phyloP scores from a whole-genome alignment of 495 filamentous ascomycete species.

The Pyronema domesticum region DNA sequence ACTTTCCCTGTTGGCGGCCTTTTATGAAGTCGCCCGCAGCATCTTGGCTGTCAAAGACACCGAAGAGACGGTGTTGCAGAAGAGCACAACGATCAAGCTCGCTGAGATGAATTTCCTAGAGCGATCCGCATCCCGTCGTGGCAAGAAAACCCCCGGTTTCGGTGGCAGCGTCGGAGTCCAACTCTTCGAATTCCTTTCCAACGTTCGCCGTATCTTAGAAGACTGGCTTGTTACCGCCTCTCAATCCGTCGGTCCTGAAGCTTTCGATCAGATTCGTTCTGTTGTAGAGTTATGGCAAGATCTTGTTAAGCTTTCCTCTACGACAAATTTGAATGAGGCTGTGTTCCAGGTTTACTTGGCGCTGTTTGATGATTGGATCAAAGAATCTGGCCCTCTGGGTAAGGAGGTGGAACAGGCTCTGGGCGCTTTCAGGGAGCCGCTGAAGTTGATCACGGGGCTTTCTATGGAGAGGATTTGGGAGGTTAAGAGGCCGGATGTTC shows the following conservation, averaged over 20 bases:
- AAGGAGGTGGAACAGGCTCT: slow-evolving; percentile 28
- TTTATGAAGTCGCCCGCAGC: slow-evolving; percentile 10
- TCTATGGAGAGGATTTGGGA: slow-evolving; percentile 78
- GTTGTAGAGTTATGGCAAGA: slow-evolving; percentile 22
- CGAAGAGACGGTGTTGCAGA: slow-evolving; percentile 15
- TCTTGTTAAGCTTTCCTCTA: slow-evolving; percentile 19
- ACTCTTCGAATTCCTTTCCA: slow-evolving; percentile 18
- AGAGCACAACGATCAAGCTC: slow-evolving; percentile 9
- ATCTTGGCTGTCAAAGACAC: slow-evolving; percentile 6
- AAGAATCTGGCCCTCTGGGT: slow-evolving; percentile 14
- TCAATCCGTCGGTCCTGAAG: neutral
- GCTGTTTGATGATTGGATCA: slow-evolving; percentile 19
- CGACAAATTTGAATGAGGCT: slow-evolving; percentile 32
- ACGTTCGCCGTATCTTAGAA: slow-evolving; percentile 12
- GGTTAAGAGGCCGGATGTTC: slow-evolving; percentile 45
- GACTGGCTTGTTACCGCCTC: slow-evolving; percentile 7
- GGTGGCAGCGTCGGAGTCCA: slow-evolving; percentile 9
- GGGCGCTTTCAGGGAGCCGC: slow-evolving; percentile 29
- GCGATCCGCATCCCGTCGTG: slow-evolving; percentile 8
- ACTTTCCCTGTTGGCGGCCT: neutral
- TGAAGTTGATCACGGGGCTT: slow-evolving; percentile 51
- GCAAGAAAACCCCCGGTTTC: neutral
- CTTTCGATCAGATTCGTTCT: slow-evolving; percentile 3
- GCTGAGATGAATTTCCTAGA: slow-evolving; percentile 20
- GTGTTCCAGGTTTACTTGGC: slow-evolving; percentile 37